Conservation (phyloP, 225 moss, liverwort and hornwort species). For the Pseudoscleropodium purum region DNA sequence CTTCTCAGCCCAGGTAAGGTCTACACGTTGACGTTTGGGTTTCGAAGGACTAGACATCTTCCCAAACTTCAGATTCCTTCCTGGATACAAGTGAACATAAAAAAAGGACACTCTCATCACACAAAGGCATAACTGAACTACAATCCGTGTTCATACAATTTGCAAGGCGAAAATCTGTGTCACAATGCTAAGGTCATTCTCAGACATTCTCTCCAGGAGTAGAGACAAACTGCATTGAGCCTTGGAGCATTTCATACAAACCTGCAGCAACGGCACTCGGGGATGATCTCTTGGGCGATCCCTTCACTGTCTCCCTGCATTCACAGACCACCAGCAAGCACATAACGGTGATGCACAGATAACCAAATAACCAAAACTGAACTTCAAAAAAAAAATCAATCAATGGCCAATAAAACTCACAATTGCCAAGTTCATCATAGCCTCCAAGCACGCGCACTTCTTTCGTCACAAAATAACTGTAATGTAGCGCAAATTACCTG, state of each 20-base stretch:
- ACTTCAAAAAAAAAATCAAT: background rate
- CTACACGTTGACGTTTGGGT: slow-evolving; percentile 6
- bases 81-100: background rate
- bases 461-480: background rate
- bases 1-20: slow-evolving; percentile 5
- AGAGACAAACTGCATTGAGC: background rate
- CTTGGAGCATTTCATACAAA: background rate
- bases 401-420: background rate
- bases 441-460: background rate
- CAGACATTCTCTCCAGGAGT: background rate
- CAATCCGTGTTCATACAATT: background rate
- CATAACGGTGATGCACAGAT: background rate
- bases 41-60: background rate
- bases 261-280: background rate
- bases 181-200: background rate
- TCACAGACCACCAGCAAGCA: background rate
- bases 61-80: background rate
- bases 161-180: background rate
- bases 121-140: background rate
- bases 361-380: background rate
- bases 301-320: background rate
- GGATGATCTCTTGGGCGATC: background rate
- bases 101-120: background rate
- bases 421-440: background rate
- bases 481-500: background rate